Evolutionary conservation across 2,329 filamentous ascomycete genomes (phyloP), one percentile per base, ranked within the genome.

Genomic region (Aureobasidium leucospermi): DNA sequence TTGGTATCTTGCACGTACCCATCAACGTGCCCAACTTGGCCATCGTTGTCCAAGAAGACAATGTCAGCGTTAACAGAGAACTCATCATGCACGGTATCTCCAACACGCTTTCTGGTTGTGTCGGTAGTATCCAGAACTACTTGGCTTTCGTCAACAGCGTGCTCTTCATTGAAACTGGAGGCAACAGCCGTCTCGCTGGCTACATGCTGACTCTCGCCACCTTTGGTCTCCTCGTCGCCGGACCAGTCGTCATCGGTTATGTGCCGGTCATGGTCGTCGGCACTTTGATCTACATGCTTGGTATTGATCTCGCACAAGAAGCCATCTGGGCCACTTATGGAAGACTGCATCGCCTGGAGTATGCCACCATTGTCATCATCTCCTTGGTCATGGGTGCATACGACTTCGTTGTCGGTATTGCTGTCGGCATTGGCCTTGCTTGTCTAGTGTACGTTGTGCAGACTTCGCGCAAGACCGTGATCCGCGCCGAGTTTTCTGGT

Each of bases 261-360:
- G 96, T 99, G 58, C 94, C 94, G 0, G 87, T 97, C 63, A 96
- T 96, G 85, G 92, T 99, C 73, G 94, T 99, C 3, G 94, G 92
- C 11, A 91, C 90, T 8, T 78, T 99, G 57, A 99, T 99, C 65
- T 99, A 96, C 71, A 84, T 96, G 62, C 84, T 99, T 13, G 94
- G 94, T 1, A 94, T 99, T 67, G 93, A 97, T 69, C 79, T 99
- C 34, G 80, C 97, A 61, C 78, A 89, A 60, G 94, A 99, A 72
- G 94, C 94, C 2, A 76, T 99, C 4, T 90, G 91, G 78, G 84
- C 89, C 60, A 95, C 94, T 0, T 89, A 90, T 71, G 91, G 91
- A 63, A 96, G 94, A 73, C 79, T 97, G 39, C 90, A 95, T 70
- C 77, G 82, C 56, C 83, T 93, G 11, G 94, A 99, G 70, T 99